Evolutionary conservation across 768 basidiomycete genomes (phyloP), one percentile per base, ranked within the genome.

Genomic region (Lentinula sp.): DNA sequence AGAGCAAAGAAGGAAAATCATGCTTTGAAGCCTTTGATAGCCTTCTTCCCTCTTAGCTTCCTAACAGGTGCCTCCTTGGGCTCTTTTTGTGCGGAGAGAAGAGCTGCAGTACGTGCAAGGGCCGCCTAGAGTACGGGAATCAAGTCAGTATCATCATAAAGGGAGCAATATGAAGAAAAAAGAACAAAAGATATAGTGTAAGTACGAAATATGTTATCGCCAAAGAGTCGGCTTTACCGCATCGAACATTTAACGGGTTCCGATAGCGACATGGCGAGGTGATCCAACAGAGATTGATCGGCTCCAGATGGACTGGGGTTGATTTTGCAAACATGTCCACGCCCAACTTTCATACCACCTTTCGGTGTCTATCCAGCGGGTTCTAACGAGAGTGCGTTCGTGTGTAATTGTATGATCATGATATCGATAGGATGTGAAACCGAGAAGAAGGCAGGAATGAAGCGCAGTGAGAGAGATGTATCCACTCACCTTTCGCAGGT

Each of bases 321-420:
- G 67, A 74, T 93, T 74, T 93, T 86, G 91, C 91, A 93, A 83
- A 89, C 89, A 76, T 90, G 87, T 93, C 91, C 89, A 93, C 91
- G 84, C 91, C 89, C 89, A 82, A 76, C 89, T 80, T 88, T 92
- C 89, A 87, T 87, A 57, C 72, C 75, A 76, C 80, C 79, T 74
- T 73, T 69, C 68, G 76, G 81, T 73, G 73, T 66, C 4, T 73
- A 69, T 90, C 87, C 87, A 84, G 89, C 80, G 88, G 91, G 91
- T 91, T 93, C 91, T 93, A 93, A 87, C 87, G 86, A 83, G 86
- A 87, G 77, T 92, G 91, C 89, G 75, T 78, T 69, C 57, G 39
- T 23, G n/a, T 43, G 40, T 45, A 32, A 18, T 34, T 4, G n/a
- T 11, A 35, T 31, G 46, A 40, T 48, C 15, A n/a, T 28, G 8